A percentile compares a stretch with the other conserved stretches of the same genome.
Evolutionary conservation across 257 asterid genomes (phyloP).

Genomic region (Verbascum thapsus): DNA sequence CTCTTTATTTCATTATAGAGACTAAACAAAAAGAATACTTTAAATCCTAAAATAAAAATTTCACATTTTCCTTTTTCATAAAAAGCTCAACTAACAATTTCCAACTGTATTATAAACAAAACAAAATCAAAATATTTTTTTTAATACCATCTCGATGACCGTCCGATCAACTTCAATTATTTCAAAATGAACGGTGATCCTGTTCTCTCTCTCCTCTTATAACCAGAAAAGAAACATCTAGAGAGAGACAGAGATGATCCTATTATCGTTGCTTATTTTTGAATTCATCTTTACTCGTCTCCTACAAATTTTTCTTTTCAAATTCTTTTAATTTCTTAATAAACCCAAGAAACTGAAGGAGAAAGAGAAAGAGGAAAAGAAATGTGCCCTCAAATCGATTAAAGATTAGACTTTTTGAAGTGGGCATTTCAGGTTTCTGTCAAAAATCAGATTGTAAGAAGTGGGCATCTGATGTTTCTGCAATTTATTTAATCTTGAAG

Average conservation of each 20-base stretch:
- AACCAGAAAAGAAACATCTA: slow-evolving; percentile 28
- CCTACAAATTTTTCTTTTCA: slow-evolving; percentile 27
- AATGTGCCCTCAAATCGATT: too few species aligned
- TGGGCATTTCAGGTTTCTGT: too few species aligned
- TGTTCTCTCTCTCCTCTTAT: slow-evolving; percentile 42
- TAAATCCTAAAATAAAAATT: too few species aligned
- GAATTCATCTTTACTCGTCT: slow-evolving; percentile 30
- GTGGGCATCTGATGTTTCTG: too few species aligned
- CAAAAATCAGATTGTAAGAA: too few species aligned
- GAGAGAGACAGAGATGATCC: slow-evolving; percentile 25
- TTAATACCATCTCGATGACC: slow-evolving; percentile 22
- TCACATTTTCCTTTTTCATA: background rate
- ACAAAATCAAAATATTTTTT: background rate
- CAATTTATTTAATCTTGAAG: too few species aligned
- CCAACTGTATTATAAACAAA: background rate
- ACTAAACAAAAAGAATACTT: too few species aligned
- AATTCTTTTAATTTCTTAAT: slow-evolving; percentile 35
- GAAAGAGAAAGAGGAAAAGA: slow-evolving; percentile 13
- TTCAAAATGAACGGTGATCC: slow-evolving; percentile 46
- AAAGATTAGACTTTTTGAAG: too few species aligned
- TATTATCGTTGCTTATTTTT: slow-evolving; percentile 28
- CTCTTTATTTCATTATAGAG: too few species aligned
- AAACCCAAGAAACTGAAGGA: too few species aligned
- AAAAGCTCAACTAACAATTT: slow-evolving; percentile 26
- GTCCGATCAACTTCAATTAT: slow-evolving; percentile 40